Evolutionary conservation across 1,284 basidiomycete genomes (phyloP), one percentile per base, ranked within the genome.

Genomic region (Cryptococcus sp.): DNA sequence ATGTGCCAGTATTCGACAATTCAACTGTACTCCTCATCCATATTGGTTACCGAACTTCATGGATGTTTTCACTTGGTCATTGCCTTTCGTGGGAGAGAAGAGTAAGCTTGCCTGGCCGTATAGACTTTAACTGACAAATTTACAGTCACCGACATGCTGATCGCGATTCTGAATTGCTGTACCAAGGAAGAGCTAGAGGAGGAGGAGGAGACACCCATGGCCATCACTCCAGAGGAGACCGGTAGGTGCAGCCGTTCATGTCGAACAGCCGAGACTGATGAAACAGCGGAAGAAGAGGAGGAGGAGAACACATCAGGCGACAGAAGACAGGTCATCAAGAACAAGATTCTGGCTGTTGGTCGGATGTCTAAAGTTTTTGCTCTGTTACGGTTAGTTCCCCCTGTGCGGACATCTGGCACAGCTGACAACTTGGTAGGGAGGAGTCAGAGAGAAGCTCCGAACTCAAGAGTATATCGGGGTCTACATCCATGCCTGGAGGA

Each of bases 41-140:
- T 96, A 96, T 75, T 93, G 89, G 90, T 79, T 99, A 43, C 95
- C 95, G 3, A 98, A 98, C 79, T 98, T 98, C 68, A 97, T 98
- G 89, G 92, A 98, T 73, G 95, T 90, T 41, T 98, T 99, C 76
- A 98, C 95, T 1, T 98, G 96, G 96, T 92, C 89, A 81, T 78
- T 98, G 63, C 96, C 95, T 0, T 99, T 98, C 72, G 96, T 99
- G 3, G 95, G 92, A 58, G 93, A 96, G 76, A 96, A 96, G 80
- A 95, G 90, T 93, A 60, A 64, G 86, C 55, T n/a, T n/a, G n/a
- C n/a, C n/a, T n/a, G n/a, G n/a, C n/a, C n/a, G n/a, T n/a, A n/a
- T n/a, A n/a, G n/a, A 23, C 23, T 23, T 23, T 2, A 23, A 2
- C 23, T 23, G 23, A 23, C 23, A 23, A 2, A 23, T n/a, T 43